Evolutionary conservation across 305 asterid genomes (phyloP).

Genomic region (Plantago coronopus): DNA sequence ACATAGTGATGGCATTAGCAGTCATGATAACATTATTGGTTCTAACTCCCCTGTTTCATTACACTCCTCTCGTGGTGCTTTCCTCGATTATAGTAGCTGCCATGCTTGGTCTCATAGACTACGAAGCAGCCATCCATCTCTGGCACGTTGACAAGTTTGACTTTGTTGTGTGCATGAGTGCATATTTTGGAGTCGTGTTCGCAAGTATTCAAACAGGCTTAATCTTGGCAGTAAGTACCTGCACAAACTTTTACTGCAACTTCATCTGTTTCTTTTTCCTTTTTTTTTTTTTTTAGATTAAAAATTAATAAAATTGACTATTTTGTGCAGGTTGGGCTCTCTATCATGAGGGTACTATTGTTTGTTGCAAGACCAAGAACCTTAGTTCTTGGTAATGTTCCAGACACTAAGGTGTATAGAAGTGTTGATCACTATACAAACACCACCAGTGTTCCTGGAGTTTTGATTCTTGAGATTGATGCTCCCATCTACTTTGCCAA

Average conservation of each 20-base stretch:
- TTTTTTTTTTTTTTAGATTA: background rate
- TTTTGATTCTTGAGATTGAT: conserved; percentile 73
- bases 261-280: background rate
- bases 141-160: conserved; percentile 90
- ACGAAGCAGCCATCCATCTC: conserved; percentile 81
- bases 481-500: conserved; percentile 90
- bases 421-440: conserved; percentile 73
- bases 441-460: conserved; percentile 57
- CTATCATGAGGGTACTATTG: conserved; percentile 62
- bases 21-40: conserved; percentile 71
- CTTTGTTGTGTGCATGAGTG: conserved; percentile 75
- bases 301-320: background rate
- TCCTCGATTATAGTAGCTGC: conserved; percentile 81
- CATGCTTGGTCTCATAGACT: conserved; percentile 93
- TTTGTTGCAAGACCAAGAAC: conserved; percentile 91
- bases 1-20: conserved; percentile 89
- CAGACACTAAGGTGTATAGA: conserved; percentile 66
- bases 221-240: conserved; percentile 58
- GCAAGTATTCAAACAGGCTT: conserved; percentile 71
- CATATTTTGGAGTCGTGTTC: conserved; percentile 77
- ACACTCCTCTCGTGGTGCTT: conserved; percentile 85
- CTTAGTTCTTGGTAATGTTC: conserved; percentile 69
- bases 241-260: too few relatives aligned
- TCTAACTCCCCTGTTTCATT: conserved; percentile 78
- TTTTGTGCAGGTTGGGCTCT: conserved; percentile 55